A percentile compares a stretch with the other conserved stretches of the same genome.
Evolutionary conservation across 139 green algal genomes (phyloP).

Genomic region (Diplosphaera chodatii): DNA sequence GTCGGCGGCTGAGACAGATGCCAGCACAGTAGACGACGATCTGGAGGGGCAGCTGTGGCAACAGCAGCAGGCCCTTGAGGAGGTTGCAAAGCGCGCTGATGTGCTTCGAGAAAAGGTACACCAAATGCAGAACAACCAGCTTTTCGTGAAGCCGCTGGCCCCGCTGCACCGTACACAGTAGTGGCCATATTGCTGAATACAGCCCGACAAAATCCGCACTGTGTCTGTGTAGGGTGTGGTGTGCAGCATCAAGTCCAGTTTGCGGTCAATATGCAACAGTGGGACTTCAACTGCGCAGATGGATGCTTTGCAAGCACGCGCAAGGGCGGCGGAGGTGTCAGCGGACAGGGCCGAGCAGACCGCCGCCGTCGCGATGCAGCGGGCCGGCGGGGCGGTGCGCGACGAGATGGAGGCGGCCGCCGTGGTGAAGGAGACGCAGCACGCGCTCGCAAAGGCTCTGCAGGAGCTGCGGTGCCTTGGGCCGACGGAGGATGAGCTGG

Average conservation of each 20-base stretch:
- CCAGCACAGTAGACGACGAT: not conserved
- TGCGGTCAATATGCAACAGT: not conserved
- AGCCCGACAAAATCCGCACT: too few relatives aligned
- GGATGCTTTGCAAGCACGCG: slow-evolving; percentile 10
- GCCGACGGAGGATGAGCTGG: not conserved
- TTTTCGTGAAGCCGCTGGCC: too few relatives aligned
- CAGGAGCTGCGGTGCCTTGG: slow-evolving; percentile 42
- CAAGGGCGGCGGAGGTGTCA: slow-evolving; percentile 8
- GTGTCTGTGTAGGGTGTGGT: too few relatives aligned
- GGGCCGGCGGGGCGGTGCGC: slow-evolving; percentile 67
- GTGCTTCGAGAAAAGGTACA: slow-evolving; percentile 23
- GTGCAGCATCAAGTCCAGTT: too few relatives aligned
- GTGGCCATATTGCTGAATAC: too few relatives aligned
- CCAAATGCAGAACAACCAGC: not conserved
- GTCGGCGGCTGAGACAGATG: not conserved
- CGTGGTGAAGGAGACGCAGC: slow-evolving; percentile 53
- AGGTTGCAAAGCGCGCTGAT: not conserved
- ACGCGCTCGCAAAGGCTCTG: slow-evolving; percentile 56
- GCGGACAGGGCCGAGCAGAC: slow-evolving; percentile 47
- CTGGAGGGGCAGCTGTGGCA: slow-evolving; percentile 28
- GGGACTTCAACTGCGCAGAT: slow-evolving; percentile 6
- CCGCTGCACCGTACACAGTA: not conserved
- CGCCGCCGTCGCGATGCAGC: slow-evolving; percentile 63
- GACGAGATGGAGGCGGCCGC: slow-evolving; percentile 69
- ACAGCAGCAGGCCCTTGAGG: slow-evolving; percentile 12